phyloP scores from a whole-genome alignment of 1,284 basidiomycete species.

The Rhodotorula sp. region DNA sequence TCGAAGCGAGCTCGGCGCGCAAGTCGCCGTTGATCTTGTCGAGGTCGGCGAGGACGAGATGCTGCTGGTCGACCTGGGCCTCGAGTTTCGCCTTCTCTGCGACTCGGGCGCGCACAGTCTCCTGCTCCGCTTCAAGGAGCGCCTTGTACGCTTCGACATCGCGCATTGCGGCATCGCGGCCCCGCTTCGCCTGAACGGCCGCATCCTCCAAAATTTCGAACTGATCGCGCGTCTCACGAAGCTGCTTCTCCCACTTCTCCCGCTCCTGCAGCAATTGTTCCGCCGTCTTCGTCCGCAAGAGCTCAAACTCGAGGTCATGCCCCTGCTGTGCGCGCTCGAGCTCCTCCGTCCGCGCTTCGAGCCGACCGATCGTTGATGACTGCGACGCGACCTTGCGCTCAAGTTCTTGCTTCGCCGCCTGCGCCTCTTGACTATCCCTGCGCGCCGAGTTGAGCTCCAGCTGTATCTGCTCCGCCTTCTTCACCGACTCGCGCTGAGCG shows the following conservation, averaged over 20 bases:
- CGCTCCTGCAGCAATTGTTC: slow-evolving; percentile 50
- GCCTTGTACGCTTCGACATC: slow-evolving; percentile 67
- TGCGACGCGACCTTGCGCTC: slow-evolving; percentile 12
- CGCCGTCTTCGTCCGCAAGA: slow-evolving; percentile 70
- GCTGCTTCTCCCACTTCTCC: slow-evolving; percentile 71
- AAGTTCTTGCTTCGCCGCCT: slow-evolving; percentile 31
- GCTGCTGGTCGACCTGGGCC: slow-evolving; percentile 66
- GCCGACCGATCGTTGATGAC: slow-evolving; percentile 2
- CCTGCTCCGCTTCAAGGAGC: slow-evolving; percentile 46
- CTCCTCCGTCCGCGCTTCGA: slow-evolving; percentile 22
- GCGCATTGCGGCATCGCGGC: slow-evolving; percentile 68
- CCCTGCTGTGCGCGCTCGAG: slow-evolving; percentile 40
- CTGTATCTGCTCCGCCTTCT: slow-evolving; percentile 15
- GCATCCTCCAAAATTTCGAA: slow-evolving; percentile 84
- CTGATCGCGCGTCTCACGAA: slow-evolving; percentile 67
- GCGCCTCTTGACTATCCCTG: slow-evolving; percentile 25
- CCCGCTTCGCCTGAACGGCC: slow-evolving; percentile 75
- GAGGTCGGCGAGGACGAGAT: slow-evolving; percentile 76
- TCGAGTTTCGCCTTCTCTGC: slow-evolving; percentile 54
- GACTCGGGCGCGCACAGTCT: slow-evolving; percentile 10
- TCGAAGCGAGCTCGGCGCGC: slow-evolving; percentile 40
- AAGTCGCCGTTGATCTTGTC: slow-evolving; percentile 48
- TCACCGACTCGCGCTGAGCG: slow-evolving; percentile 33
- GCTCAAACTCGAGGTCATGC: slow-evolving; percentile 61
- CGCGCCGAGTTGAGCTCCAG: slow-evolving; percentile 25